phyloP scores from a whole-genome alignment of 2,329 filamentous ascomycete species.

The Ceratocystis smalleyi region DNA sequence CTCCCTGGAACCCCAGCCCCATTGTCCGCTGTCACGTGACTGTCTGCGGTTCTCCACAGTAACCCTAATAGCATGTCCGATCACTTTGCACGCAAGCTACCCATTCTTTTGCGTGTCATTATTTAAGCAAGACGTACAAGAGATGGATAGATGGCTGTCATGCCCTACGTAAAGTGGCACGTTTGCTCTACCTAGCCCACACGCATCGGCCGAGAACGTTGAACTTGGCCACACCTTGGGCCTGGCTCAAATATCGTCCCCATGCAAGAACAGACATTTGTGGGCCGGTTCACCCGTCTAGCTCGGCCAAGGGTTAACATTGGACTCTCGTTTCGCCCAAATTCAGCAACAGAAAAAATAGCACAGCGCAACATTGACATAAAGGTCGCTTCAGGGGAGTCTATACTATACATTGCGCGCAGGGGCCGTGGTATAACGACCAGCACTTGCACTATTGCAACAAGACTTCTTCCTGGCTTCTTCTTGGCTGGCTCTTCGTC shows the following conservation, averaged over 20 bases:
- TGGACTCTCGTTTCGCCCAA: background rate
- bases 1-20: too few species aligned
- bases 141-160: too few species aligned
- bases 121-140: too few species aligned
- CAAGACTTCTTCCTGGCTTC: background rate
- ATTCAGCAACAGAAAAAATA: background rate
- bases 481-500: background rate
- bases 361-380: background rate
- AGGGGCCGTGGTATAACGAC: background rate
- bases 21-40: too few species aligned
- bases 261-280: background rate
- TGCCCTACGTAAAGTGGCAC: too few species aligned
- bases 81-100: too few species aligned
- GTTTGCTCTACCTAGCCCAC: background rate
- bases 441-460: background rate
- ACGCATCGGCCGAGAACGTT: background rate
- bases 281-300: background rate
- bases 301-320: too few species aligned
- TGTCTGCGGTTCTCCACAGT: too few species aligned
- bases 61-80: too few species aligned
- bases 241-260: background rate
- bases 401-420: background rate
- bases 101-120: too few species aligned
- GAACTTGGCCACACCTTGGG: background rate
- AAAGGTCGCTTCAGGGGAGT: background rate